A percentile compares a stretch with the other conserved stretches of the same genome.
These are phyloP conservation scores for Letharia lupina DNA, from an alignment of 495 filamentous ascomycete species.

Conservation along the genomic window DNA sequence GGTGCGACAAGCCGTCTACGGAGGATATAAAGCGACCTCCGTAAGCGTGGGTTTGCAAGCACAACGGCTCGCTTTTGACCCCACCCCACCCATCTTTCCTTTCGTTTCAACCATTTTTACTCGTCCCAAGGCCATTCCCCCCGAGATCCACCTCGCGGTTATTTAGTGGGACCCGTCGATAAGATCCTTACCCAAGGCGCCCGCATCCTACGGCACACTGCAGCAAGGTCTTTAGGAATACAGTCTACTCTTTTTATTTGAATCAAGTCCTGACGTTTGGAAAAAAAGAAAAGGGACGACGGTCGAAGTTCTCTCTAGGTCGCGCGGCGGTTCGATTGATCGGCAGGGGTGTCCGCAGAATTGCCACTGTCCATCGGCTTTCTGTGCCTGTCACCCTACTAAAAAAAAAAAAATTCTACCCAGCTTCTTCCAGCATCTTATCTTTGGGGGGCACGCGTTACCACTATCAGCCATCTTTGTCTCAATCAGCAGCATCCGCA, in stretches of 20 bases:
- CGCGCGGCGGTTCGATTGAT: background rate
- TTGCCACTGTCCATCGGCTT: background rate
- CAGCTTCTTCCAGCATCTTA: background rate
- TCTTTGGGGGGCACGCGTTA: background rate
- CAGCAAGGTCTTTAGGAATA: background rate
- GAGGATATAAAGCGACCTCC: background rate
- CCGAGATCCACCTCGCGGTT: constrained; percentile 17
- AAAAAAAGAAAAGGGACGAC: background rate
- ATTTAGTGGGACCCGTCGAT: constrained; percentile 17
- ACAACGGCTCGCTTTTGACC: background rate
- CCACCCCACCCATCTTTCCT: constrained; percentile 10
- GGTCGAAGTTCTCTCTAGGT: background rate
- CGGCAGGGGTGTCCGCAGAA: background rate
- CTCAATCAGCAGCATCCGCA: background rate
- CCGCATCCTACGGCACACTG: constrained; percentile 17
- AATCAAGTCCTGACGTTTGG: background rate
- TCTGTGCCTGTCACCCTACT: constrained; percentile 1
- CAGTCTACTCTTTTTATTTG: background rate
- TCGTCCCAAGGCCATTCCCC: constrained; percentile 4
- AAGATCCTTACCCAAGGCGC: constrained; percentile 14
- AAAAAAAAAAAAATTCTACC: background rate
- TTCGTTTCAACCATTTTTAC: constrained; percentile 13
- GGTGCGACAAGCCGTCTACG: background rate
- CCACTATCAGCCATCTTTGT: background rate
- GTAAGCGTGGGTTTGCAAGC: constrained; percentile 3